Evolutionary conservation across 192 early-diverging fungal genomes (phyloP).

Genomic region (Piromyces finnis): DNA sequence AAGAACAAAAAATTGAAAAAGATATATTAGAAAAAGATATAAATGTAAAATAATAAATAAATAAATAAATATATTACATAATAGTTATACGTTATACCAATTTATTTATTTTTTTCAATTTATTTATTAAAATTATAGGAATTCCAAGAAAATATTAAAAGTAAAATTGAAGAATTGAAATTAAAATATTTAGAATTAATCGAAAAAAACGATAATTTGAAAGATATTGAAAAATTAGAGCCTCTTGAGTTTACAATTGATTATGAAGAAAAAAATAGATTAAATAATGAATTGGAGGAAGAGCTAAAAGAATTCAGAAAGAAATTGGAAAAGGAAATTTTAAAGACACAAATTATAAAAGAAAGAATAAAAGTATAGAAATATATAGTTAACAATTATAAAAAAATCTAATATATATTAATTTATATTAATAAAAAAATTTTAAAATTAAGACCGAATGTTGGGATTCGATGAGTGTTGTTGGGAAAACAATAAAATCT

Average conservation of each 20-base stretch:
- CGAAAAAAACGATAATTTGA: background rate
- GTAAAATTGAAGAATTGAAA: background rate
- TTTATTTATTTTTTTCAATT: too few species aligned
- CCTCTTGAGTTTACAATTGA: background rate
- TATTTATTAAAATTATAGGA: background rate
- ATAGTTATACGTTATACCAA: too few species aligned
- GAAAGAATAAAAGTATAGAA: background rate
- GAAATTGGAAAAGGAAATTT: background rate
- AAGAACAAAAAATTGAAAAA: background rate
- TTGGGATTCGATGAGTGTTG: conserved; percentile 5
- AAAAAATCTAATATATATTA: too few species aligned
- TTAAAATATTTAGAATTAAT: background rate
- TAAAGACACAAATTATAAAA: background rate
- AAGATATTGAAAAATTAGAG: background rate
- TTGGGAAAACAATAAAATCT: background rate
- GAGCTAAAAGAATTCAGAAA: background rate
- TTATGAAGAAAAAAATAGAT: background rate
- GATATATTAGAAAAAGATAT: background rate
- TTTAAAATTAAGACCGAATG: background rate
- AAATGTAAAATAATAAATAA: background rate
- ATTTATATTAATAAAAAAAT: too few species aligned
- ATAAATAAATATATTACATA: too few species aligned
- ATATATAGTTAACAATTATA: background rate
- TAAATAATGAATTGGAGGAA: background rate
- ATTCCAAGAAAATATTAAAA: background rate